phyloP scores from a whole-genome alignment of 2,329 filamentous ascomycete species.

The Colletotrichum viniferum region DNA sequence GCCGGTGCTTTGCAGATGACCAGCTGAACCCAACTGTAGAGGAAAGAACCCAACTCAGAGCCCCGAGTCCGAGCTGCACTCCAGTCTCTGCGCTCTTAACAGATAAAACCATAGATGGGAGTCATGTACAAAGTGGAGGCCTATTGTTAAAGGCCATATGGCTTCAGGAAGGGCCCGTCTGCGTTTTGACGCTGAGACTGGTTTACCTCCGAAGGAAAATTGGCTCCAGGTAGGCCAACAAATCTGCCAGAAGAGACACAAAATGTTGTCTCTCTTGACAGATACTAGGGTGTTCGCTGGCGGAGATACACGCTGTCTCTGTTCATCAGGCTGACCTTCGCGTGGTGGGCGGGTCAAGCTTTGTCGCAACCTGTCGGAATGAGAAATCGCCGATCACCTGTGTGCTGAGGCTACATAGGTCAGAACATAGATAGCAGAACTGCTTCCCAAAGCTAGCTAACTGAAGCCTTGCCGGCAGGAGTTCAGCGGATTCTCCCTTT shows the following conservation, averaged over 20 bases:
- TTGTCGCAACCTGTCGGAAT: too few relatives aligned
- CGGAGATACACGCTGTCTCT: not conserved
- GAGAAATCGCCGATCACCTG: too few relatives aligned
- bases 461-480: too few relatives aligned
- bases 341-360: not conserved
- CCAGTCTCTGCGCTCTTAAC: not conserved
- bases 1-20: not conserved
- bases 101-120: rapidly evolving
- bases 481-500: too few relatives aligned
- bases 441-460: too few relatives aligned
- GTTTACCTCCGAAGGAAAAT: not conserved
- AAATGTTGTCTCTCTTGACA: not conserved
- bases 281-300: not conserved
- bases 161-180: not conserved
- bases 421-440: too few relatives aligned
- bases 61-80: not conserved
- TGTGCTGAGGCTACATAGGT: too few relatives aligned
- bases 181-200: not conserved
- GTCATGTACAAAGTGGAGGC: not conserved
- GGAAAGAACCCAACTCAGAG: too few relatives aligned
- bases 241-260: not conserved
- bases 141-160: not conserved
- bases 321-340: not conserved
- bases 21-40: not conserved
- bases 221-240: not conserved